phyloP scores from a whole-genome alignment of 208 protist species.

The Vickermania ingenoplastis region DNA sequence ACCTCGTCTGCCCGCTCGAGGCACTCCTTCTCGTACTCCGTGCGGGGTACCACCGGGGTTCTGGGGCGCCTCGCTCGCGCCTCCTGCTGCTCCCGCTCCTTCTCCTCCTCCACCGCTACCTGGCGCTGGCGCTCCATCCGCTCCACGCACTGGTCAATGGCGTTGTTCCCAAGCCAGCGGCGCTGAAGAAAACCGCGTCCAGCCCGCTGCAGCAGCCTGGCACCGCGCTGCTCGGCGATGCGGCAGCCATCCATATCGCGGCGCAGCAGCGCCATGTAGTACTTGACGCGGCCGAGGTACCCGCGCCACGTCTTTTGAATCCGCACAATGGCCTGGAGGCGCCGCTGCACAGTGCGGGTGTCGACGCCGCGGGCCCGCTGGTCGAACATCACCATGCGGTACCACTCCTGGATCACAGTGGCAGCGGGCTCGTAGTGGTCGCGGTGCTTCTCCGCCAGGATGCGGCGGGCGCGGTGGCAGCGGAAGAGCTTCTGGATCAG shows the following conservation, averaged over 20 bases:
- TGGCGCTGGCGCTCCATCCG: not conserved
- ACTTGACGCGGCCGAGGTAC: constrained; percentile 27
- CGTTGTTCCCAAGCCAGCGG: not conserved
- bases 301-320: constrained; percentile 65
- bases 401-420: constrained; percentile 37
- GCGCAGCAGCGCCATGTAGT: constrained; percentile 28
- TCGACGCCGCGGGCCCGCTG: constrained; percentile 39
- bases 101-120: constrained; percentile 7
- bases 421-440: constrained; percentile 18
- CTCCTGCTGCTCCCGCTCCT: not conserved
- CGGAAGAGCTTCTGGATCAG: constrained; percentile 40
- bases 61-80: not conserved
- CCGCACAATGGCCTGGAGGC: constrained; percentile 20
- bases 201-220: constrained; percentile 15
- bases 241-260: constrained; percentile 16
- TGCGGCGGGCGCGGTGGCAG: constrained; percentile 14
- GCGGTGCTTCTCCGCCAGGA: not conserved
- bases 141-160: not conserved
- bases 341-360: constrained; percentile 12
- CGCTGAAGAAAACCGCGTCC: not conserved
- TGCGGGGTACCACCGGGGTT: constrained; percentile 4
- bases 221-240: not conserved
- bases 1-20: constrained; percentile 15
- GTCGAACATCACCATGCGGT: constrained; percentile 17
- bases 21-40: constrained; percentile 17